These are phyloP conservation scores for Lathyrus sativus DNA, from an alignment of 306 rosid genomes.

Conservation along the genomic window DNA sequence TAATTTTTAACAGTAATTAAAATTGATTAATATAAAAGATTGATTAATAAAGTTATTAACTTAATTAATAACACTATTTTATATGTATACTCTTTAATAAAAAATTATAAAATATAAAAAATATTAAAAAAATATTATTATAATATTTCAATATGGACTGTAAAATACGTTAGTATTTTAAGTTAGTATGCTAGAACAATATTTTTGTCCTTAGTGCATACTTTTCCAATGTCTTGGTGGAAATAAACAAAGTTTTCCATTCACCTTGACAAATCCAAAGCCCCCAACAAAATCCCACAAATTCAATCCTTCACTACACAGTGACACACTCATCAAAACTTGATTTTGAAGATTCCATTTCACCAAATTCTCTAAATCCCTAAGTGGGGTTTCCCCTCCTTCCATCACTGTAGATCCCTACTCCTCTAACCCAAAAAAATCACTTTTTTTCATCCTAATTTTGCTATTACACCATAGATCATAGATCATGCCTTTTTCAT, in stretches of 20 bases:
- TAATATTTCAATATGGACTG: too few relatives aligned
- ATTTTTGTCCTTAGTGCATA: neutral
- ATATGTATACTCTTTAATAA: too few relatives aligned
- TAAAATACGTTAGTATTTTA: too few relatives aligned
- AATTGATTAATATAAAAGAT: too few relatives aligned
- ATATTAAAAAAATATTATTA: too few relatives aligned
- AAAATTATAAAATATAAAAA: too few relatives aligned
- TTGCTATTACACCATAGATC: neutral
- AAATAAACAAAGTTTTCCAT: neutral
- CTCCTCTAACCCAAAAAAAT: neutral
- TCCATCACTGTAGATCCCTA: constrained; percentile 23
- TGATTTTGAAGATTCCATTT: constrained; percentile 10
- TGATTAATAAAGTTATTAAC: too few relatives aligned
- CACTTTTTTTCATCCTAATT: neutral
- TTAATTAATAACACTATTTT: too few relatives aligned
- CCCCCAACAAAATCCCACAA: neutral
- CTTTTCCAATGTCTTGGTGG: constrained; percentile 8
- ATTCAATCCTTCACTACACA: neutral
- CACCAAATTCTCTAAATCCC: neutral
- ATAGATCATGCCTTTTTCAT: constrained; percentile 60
- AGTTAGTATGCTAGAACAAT: neutral
- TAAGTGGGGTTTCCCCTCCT: constrained; percentile 1
- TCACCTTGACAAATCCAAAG: constrained; percentile 22
- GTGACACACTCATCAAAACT: constrained; percentile 13
- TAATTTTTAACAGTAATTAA: too few relatives aligned